Evolutionary conservation across 2,329 filamentous ascomycete species (phyloP).

Genomic region (Colletotrichum orbiculare): DNA sequence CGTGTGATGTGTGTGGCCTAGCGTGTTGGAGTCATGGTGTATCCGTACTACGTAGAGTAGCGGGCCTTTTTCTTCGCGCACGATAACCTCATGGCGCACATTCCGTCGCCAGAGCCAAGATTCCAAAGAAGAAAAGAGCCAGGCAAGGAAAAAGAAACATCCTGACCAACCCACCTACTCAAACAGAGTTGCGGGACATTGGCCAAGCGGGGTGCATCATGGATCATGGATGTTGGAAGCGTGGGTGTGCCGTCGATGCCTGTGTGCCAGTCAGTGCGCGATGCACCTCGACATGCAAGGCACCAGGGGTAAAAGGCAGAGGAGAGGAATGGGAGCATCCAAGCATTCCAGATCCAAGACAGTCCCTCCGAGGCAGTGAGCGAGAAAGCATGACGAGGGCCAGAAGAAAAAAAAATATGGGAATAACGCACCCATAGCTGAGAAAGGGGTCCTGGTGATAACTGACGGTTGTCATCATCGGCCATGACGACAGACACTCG

Average conservation of each 20-base stretch:
- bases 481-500: neutral
- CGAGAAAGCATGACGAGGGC: conserved; percentile 1
- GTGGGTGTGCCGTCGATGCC: neutral
- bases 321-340: neutral
- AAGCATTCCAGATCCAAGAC: conserved; percentile 8
- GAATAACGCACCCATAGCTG: neutral
- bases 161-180: neutral
- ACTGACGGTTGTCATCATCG: neutral
- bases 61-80: too few species aligned
- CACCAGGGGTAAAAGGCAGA: conserved; percentile 27
- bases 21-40: too few species aligned
- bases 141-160: neutral
- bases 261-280: conserved; percentile 21
- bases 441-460: neutral
- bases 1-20: too few species aligned
- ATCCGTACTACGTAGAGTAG: too few species aligned
- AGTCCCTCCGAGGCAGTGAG: neutral
- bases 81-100: neutral
- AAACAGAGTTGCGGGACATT: conserved; percentile 2
- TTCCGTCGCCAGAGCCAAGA: neutral
- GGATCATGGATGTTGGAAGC: neutral
- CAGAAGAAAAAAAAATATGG: neutral
- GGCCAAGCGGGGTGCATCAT: neutral
- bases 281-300: conserved; percentile 29
- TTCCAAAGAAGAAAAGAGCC: neutral